Evolutionary conservation across 2,329 filamentous ascomycete genomes (phyloP), one percentile per base, ranked within the genome.

Genomic region (Trichophyton schoenleinii): DNA sequence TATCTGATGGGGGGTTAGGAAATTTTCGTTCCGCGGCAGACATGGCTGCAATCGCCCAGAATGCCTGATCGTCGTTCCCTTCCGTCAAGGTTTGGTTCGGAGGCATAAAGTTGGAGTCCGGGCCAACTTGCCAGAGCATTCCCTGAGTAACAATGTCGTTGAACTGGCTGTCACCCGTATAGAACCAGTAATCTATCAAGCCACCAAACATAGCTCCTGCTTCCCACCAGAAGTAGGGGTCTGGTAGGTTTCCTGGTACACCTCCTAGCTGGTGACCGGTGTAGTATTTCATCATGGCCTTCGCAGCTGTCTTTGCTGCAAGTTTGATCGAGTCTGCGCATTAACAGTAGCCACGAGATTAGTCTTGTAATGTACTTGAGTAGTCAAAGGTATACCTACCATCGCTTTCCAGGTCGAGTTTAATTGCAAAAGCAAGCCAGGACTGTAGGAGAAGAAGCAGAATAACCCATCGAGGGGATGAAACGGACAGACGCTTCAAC

Each of bases 101-200:
- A 3, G 87, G 85, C 86, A 90, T 89, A 69, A 87, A 90, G 69
- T 89, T 85, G 59, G 80, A 75, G 67, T 84, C 78, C 1, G 83
- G 79, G 57, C 87, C 86, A 46, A 83, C 82, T 71, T 91, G 88
- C 69, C 80, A 82, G 15, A 88, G 76, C 62, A 91, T 76, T 3
- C 79, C 87, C 63, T 86, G 77, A 22, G 77, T 78, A 6, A 82
- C 80, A 28, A 88, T 75, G 15, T 84, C 76, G 70, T 91, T 91
- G 75, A 88, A 94, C 38, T 80, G 79, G 3, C 79, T 75, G 69
- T 92, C 88, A 20, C 85, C 85, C 0, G 88, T 92, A 70, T 89
- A 89, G 70, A 86, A 88, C 88, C 88, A 95, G 72, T 94, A 94
- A 68, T 94, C 88, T 60, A 95, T 79, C 64, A 94, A 76, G 1